Conservation (phyloP, 2,329 filamentous ascomycete species). For the Lecanicillium sp. region DNA sequence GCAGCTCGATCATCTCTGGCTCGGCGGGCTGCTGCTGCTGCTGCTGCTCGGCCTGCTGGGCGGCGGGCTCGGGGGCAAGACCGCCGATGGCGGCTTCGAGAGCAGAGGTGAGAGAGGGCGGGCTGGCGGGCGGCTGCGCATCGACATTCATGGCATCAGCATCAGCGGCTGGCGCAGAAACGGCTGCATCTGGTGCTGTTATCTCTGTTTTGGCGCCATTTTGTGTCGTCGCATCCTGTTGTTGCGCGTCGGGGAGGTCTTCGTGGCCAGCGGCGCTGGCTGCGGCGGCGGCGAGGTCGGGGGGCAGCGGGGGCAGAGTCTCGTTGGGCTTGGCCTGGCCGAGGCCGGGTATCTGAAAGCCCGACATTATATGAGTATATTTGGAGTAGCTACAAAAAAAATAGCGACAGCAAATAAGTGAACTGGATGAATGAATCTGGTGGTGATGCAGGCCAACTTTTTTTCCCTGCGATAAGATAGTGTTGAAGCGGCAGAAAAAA, state of each 20-base stretch:
- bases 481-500: conserved; percentile 9
- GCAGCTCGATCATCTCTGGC: conserved; percentile 17
- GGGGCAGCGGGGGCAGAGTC: conserved; percentile 31
- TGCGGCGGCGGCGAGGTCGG: conserved; percentile 27
- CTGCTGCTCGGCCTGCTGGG: too few relatives aligned
- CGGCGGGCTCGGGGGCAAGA: conserved; percentile 21
- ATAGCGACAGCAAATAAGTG: not conserved
- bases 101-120: conserved; percentile 35
- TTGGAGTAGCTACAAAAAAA: not conserved
- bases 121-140: conserved; percentile 24
- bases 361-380: conserved; percentile 27
- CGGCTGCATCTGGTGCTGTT: not conserved
- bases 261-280: conserved; percentile 21
- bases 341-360: conserved; percentile 38
- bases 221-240: conserved; percentile 8
- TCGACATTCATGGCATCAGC: conserved; percentile 34
- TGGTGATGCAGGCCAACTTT: conserved; percentile 2
- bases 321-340: conserved; percentile 39
- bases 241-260: conserved; percentile 19
- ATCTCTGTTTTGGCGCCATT: not conserved
- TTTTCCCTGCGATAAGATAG: conserved; percentile 11
- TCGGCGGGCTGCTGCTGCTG: too few relatives aligned
- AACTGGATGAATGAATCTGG: not conserved
- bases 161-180: not conserved
- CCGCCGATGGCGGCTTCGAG: conserved; percentile 40